phyloP scores from a whole-genome alignment of 441 rosid species.

The Francoa sonchifolia region DNA sequence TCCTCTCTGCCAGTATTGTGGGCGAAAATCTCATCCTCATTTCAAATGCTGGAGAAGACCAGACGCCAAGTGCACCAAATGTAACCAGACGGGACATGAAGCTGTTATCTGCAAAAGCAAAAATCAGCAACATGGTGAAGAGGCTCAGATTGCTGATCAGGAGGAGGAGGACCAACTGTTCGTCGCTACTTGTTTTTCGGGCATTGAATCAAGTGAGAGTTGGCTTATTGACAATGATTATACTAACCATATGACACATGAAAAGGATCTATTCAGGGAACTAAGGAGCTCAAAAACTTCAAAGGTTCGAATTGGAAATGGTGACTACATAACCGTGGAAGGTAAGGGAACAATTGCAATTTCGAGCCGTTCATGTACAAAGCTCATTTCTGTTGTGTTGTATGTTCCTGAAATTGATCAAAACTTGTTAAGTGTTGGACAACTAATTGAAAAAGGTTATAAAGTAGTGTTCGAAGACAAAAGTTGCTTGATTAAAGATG shows the following conservation, averaged over 20 bases:
- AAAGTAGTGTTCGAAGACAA: constrained; percentile 3
- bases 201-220: background rate
- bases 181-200: constrained; percentile 1
- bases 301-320: background rate
- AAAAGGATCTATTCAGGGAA: background rate
- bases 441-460: constrained; percentile 4
- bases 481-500: background rate
- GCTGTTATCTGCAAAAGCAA: background rate
- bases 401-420: constrained; percentile 8
- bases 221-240: constrained; percentile 1
- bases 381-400: background rate
- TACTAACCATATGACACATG: background rate
- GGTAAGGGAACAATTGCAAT: background rate
- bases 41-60: constrained; percentile 1
- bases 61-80: background rate
- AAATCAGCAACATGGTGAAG: background rate
- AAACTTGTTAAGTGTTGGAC: constrained; percentile 4
- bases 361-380: background rate
- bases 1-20: background rate
- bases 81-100: background rate
- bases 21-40: background rate
- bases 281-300: background rate
- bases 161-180: constrained; percentile 8
- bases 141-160: background rate
- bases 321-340: background rate